Conservation (phyloP, 202 grass and related monocot genomes). For the Sporobolus alterniflorus region DNA sequence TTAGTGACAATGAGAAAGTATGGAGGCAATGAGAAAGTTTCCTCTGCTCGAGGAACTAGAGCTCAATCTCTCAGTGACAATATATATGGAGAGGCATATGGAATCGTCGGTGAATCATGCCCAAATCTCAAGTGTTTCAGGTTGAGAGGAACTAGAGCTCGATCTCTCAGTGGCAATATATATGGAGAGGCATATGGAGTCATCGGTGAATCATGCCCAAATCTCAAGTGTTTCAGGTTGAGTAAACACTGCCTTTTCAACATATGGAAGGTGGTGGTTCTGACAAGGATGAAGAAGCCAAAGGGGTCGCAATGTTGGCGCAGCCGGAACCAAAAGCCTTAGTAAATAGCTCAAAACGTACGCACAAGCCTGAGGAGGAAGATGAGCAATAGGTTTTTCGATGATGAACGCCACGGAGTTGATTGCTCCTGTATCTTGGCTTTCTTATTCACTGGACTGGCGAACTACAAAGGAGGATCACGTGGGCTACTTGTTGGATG, state of each 20-base stretch:
- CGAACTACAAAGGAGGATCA: too few species aligned
- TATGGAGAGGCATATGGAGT: neutral
- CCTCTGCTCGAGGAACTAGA: neutral
- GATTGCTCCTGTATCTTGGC: too few species aligned
- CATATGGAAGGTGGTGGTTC: neutral
- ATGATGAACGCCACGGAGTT: too few species aligned
- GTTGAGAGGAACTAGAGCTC: neutral
- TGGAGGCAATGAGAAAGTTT: neutral
- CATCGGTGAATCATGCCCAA: neutral
- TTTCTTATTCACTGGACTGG: too few species aligned
- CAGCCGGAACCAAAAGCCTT: too few species aligned
- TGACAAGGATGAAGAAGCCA: neutral
- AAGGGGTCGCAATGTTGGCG: too few species aligned
- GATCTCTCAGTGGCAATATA: neutral
- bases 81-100: neutral
- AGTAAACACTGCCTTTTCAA: neutral
- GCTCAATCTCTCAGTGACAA: neutral
- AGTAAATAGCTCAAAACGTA: too few species aligned
- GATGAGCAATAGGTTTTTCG: too few species aligned
- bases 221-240: neutral
- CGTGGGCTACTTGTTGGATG: too few species aligned
- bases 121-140: neutral
- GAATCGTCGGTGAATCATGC: neutral
- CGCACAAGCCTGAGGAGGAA: too few species aligned
- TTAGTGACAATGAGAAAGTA: neutral